Base-by-base conservation (phyloP, 2,329 filamentous ascomycete species). In the Aspergillus pseudoterreus region DNA sequence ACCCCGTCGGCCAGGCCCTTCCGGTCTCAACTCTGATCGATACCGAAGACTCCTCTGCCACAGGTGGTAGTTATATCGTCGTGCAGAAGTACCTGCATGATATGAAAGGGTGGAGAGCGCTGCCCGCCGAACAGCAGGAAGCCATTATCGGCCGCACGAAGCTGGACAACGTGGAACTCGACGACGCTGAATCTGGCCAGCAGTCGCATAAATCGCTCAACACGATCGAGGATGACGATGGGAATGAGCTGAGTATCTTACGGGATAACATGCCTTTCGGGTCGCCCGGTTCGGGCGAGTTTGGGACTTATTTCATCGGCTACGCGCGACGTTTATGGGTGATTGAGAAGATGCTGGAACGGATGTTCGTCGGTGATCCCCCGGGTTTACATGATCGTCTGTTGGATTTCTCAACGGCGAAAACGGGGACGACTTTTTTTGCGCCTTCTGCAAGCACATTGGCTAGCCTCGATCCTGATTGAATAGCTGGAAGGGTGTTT, bases 251-350 rank as follows among this genome's bases (percentile, higher is more conserved):
- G 54, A 75, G 73, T 33, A 81, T 83, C 38, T 65, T 83, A 2
- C 71, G 81, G 0, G 81, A 83, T 51, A 84, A 83, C 54, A 83
- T 83, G 81, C 81, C 81, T 0, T 83, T 83, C 63, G 81, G 81
- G 0, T 77, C 76, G 0, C 80, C 80, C 0, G 77, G 73, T 0
- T 61, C 70, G 0, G 74, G 71, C 0, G 73, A 82, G 59, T 82
- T 78, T 52, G 81, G 81, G 1, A 83, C 81, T 0, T 83, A 83
- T 62, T 83, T 82, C 49, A 81, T 82, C 46, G 80, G 78, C 0
- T 82, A 82, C 59, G 76, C 79, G 1, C 53, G 57, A 0, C 68
- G 71, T 10, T 59, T 83, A 9, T 83, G 79, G 79, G 80, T 83
- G 0, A 75, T 79, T 47, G 81, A 83, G 66, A 74, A 73, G 62